Evolutionary conservation across 2,329 filamentous ascomycete species (phyloP).

Genomic region (Juglanconis oblonga): DNA sequence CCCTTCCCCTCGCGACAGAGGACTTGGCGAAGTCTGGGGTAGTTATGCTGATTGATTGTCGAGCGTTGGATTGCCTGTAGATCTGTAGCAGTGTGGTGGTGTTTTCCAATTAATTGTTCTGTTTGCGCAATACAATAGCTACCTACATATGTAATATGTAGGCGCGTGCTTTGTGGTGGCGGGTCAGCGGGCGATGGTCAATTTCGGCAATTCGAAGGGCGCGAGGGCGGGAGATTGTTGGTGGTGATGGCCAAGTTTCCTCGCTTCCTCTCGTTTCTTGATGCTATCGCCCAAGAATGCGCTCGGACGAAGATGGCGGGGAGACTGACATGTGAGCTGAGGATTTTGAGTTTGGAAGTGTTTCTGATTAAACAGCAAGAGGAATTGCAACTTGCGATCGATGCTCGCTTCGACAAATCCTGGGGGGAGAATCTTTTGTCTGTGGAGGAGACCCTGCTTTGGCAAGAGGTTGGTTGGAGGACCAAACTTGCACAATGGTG

Average conservation of each 20-base stretch:
- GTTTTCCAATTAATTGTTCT: neutral
- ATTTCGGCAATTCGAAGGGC: neutral
- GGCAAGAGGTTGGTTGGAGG: no score
- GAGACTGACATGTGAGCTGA: neutral
- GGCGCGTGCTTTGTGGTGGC: neutral
- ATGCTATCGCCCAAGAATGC: neutral
- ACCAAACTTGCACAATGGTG: no score
- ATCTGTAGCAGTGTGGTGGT: no score
- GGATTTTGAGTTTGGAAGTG: neutral
- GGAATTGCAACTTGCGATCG: neutral
- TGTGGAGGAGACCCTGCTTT: no score
- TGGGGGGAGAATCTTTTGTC: neutral
- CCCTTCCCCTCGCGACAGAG: slow-evolving; percentile 5
- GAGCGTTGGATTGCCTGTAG: neutral
- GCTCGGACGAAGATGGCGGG: neutral
- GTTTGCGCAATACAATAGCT: neutral
- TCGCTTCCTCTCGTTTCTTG: neutral
- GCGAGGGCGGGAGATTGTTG: neutral
- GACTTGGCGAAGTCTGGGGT: neutral
- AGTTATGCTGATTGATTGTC: neutral
- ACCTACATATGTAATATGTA: neutral
- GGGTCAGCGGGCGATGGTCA: neutral
- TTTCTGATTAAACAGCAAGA: neutral
- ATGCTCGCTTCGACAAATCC: neutral
- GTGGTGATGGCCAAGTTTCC: neutral